A percentile compares a stretch with the other conserved stretches of the same genome.
These are phyloP conservation scores for Capsicum chinense DNA, from an alignment of 257 asterid genomes.

Conservation along the genomic window DNA sequence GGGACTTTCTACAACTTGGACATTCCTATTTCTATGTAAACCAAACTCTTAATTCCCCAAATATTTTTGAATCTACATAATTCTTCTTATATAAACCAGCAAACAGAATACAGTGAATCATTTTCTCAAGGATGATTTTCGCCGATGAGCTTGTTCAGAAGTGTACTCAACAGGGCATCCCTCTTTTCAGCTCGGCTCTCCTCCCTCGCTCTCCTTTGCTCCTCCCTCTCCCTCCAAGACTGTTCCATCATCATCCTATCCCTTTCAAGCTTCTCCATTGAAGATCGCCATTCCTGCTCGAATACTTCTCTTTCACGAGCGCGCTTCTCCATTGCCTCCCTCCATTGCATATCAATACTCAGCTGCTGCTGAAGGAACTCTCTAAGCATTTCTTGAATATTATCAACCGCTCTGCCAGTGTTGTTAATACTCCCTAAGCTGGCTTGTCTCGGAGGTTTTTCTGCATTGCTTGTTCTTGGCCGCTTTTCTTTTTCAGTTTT, in stretches of 20 bases:
- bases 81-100: background rate
- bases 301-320: conserved; percentile 57
- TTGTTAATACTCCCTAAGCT: conserved; percentile 23
- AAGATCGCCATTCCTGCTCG: conserved; percentile 66
- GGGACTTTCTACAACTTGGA: background rate
- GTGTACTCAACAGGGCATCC: conserved; percentile 63
- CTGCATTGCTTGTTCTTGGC: conserved; percentile 33
- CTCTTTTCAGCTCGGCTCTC: conserved; percentile 75
- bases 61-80: background rate
- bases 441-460: conserved; percentile 30
- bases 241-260: conserved; percentile 64
- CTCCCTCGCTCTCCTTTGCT: conserved; percentile 57
- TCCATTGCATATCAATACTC: conserved; percentile 67
- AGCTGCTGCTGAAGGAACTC: conserved; percentile 63
- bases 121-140: conserved; percentile 40
- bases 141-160: conserved; percentile 57
- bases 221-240: conserved; percentile 71
- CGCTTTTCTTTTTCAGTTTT: conserved; percentile 41
- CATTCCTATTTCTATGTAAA: conserved; percentile 13
- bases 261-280: conserved; percentile 67
- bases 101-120: background rate
- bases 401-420: conserved; percentile 28
- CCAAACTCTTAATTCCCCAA: background rate
- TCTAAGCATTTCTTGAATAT: conserved; percentile 48
- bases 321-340: conserved; percentile 56